Base-by-base conservation (phyloP, 805 yeast species). In the Clavispora santaluciae region DNA sequence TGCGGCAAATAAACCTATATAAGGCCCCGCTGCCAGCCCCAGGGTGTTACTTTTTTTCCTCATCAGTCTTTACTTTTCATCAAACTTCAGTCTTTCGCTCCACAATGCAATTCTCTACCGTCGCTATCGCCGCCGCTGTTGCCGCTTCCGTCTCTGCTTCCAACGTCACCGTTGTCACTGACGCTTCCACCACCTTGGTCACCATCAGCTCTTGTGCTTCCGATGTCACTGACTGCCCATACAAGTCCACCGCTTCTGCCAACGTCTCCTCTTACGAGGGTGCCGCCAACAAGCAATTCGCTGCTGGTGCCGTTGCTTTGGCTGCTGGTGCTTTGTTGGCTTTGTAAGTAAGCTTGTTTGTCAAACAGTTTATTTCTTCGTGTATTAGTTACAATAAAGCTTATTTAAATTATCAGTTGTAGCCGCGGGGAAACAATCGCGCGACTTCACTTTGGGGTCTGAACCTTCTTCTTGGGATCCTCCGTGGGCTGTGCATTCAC, bases 201-300 rank as follows among this genome's bases (percentile, higher is more conserved):
- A 71, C 79, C 60, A 59, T 72, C 69, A 66, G 73, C 51, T 61
- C 68, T 43, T 73, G 76, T 62, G 74, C 49, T 38, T 50, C 67
- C 16, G 54, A 55, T 39, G 75, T 72, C 57, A 72, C 78, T 49
- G 54, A 65, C 68, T 75, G 80, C 65, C 78, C 78, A 59, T 64
- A 62, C 44, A 49, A 63, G 50, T 50, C 57, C 35, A 26, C 29
- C 17, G n/a, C 29, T 12, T 3, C 29, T 26, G 60, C 64, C 48
- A 58, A 57, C 56, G 64, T 61, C 44, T 49, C 68, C 39, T 46
- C 68, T 46, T 60, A 51, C 55, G 57, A 56, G 44, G 68, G 57
- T 55, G 67, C 59, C 43, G 70, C 62, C 49, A 54, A 60, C 44
- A 55, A 51, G 54, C 57, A 57, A 38, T 51, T 47, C 56, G 71